Evolutionary conservation across 2,329 filamentous ascomycete species (phyloP).

Genomic region (Trichoderma sp.): DNA sequence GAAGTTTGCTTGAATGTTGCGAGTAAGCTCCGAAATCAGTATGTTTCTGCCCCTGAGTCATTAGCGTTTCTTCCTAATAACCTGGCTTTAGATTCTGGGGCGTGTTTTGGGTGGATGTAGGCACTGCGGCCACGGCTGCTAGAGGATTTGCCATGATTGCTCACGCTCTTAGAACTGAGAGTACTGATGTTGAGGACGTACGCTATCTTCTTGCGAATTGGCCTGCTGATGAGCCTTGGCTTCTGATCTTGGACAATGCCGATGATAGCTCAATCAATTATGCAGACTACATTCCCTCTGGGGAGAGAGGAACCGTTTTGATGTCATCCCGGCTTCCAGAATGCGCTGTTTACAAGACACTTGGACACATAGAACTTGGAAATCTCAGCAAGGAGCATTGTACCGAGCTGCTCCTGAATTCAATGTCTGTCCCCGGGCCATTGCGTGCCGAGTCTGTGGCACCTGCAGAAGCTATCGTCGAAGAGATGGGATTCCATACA

Average conservation of each 20-base stretch:
- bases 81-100: not conserved
- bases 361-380: no score
- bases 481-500: constrained; percentile 12
- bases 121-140: not conserved
- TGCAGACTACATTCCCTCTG: no score
- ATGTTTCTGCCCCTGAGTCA: not conserved
- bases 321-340: no score
- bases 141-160: not conserved
- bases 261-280: no score
- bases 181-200: not conserved
- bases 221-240: no score
- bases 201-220: no score
- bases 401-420: not conserved
- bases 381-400: not conserved
- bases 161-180: not conserved
- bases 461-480: not conserved
- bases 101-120: constrained; percentile 15
- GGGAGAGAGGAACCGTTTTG: no score
- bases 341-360: no score
- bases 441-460: not conserved
- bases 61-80: not conserved
- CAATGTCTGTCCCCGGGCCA: not conserved
- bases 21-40: not conserved
- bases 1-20: constrained; percentile 10
- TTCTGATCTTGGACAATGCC: no score